Base-by-base conservation (phyloP, 352 stramenopile species). In the Globisporangium middletonii region DNA sequence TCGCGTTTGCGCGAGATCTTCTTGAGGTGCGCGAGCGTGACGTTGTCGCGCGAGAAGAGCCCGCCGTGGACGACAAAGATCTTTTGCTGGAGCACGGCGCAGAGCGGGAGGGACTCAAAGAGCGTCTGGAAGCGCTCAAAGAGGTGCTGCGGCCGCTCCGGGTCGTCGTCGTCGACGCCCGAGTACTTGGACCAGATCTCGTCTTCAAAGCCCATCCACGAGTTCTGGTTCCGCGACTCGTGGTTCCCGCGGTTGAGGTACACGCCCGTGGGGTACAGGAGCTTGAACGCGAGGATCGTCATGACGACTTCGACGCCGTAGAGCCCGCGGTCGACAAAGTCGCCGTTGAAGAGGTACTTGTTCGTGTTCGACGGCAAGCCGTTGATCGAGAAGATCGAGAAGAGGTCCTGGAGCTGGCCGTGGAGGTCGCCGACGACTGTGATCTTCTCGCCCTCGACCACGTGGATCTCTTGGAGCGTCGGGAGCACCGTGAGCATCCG, bases 291-390 rank as follows among this genome's bases (percentile, higher is more conserved):
- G 28, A 89, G 53, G 28, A 92, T 64, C 16, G 77, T 91, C 69
- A 92, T 90, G 49, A 89, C 63, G 16, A 92, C 76, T 60, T 98
- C 94, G 0, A 83, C 82, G 59, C 92, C 92, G 57, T 96, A 89
- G 42, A 78, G 65, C 0, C 95, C 95, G 23, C 95, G 81, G 63
- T 99, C 95, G 41, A 98, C 95, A 68, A 98, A 98, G 63, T 98
- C 95, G 0, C 95, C 95, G 68, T 98, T 99, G 74, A 99, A 98
- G 1, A 99, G 67, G 67, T 98, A 97, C 63, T 90, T 90, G 71
- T 98, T 98, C n/a, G 84, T 89, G 11, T 52, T 47, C 11, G 75
- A 90, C 7, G 95, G 95, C 41, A 97, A 62, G 0, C 92, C 92
- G 60, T 96, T 97, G 61, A 96, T 88, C 13, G 79, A 96, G 50